Conservation (phyloP, 495 filamentous ascomycete species). For the Cercophora sp. region DNA sequence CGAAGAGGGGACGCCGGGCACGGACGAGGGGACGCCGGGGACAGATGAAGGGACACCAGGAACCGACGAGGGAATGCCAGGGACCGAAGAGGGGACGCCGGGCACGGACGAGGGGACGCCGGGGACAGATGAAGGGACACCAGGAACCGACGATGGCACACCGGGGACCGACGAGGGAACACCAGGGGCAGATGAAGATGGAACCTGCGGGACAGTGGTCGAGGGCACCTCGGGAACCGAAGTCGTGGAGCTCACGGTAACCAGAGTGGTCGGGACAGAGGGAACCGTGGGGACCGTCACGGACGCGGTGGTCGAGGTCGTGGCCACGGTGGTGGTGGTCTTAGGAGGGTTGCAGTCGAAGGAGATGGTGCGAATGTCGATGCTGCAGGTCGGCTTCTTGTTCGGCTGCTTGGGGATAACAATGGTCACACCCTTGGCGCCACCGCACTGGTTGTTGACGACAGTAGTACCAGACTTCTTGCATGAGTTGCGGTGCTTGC, state of each 20-base stretch:
- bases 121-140: not conserved
- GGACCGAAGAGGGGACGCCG: not conserved
- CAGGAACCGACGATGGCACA: not conserved
- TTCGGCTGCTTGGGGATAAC: conserved; percentile 60
- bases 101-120: not conserved
- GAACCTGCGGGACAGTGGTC: not conserved
- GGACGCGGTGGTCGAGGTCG: conserved; percentile 19
- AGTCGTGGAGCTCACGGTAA: conserved; percentile 1
- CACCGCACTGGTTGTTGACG: conserved; percentile 84
- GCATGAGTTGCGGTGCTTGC: conserved; percentile 69
- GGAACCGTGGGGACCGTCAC: no score
- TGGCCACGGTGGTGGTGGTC: conserved; percentile 26
- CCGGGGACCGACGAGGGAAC: not conserved
- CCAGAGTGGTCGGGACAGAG: conserved; percentile 8
- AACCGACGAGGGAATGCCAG: not conserved
- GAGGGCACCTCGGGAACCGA: not conserved
- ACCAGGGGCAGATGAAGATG: not conserved
- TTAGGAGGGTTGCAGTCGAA: conserved; percentile 66
- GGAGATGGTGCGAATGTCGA: conserved; percentile 71
- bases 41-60: not conserved
- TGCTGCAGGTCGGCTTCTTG: conserved; percentile 55
- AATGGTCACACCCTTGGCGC: conserved; percentile 74
- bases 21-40: not conserved
- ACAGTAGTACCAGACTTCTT: conserved; percentile 60
- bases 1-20: not conserved